These are phyloP conservation scores for Suillus spraguei DNA, from an alignment of 768 basidiomycete species.

Conservation along the genomic window DNA sequence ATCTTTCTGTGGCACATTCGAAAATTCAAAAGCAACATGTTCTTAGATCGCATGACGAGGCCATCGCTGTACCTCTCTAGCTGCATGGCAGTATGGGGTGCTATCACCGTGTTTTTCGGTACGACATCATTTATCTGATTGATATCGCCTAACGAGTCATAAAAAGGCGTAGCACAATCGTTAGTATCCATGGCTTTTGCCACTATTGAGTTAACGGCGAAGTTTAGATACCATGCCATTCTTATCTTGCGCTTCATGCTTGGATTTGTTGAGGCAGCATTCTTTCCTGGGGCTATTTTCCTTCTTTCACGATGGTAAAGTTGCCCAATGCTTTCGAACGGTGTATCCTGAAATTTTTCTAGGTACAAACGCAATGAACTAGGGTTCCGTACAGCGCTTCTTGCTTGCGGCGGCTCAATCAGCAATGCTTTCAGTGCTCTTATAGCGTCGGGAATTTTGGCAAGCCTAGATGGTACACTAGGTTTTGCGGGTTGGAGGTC, in stretches of 20 bases:
- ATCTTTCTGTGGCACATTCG: neutral
- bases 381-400: conserved; percentile 63
- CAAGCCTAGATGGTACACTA: conserved; percentile 65
- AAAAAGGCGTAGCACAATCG: conserved; percentile 40
- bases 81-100: conserved; percentile 72
- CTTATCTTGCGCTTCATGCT: conserved; percentile 74
- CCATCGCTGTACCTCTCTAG: conserved; percentile 67
- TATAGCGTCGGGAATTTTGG: conserved; percentile 76
- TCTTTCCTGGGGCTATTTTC: conserved; percentile 71
- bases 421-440: conserved; percentile 82
- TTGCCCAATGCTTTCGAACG: neutral
- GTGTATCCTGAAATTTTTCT: neutral
- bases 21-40: conserved; percentile 55
- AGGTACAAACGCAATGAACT: conserved; percentile 67
- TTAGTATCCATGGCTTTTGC: neutral
- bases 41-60: conserved; percentile 61
- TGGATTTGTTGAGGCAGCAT: conserved; percentile 69
- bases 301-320: conserved; percentile 63
- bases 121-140: conserved; percentile 9
- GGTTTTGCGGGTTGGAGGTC: conserved; percentile 76
- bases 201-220: conserved; percentile 4
- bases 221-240: conserved; percentile 55
- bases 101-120: conserved; percentile 57
- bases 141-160: conserved; percentile 7
- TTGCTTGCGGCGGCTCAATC: conserved; percentile 71